Base-by-base conservation (phyloP, 352 stramenopile genomes). In the Globisporangium carolinianum region DNA sequence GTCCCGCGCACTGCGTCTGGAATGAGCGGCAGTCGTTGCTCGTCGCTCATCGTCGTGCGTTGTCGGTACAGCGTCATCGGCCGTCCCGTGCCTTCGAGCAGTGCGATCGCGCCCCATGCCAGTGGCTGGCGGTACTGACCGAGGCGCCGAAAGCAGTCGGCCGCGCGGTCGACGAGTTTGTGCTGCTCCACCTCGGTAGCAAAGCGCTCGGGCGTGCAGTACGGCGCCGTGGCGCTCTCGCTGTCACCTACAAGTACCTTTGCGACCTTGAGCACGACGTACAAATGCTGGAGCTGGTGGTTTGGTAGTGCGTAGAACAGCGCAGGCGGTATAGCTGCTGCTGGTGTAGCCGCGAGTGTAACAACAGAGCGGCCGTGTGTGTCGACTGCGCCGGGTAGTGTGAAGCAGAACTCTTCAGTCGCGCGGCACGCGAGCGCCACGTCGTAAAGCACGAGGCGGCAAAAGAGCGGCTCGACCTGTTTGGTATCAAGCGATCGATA, bases 331-430 rank as follows among this genome's bases (percentile, higher is more conserved):
- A 35, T 11, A 15, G 32, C 42, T 7, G 50, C n/a, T 8, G 6
- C 3, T 10, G 32, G 43, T 42, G 14, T 51, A 5, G 36, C 9
- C 6, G n/a, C n/a, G 18, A n/a, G 35, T 32, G 24, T 32, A 32
- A 32, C 24, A 32, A 32, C 24, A 32, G 24, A 32, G 55, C 24
- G 62, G 36, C 32, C 43, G 10, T 6, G 69, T 65, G 51, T 39
- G 52, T 46, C 47, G 12, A 59, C 24, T 12, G 47, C 61, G 12
- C 52, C 53, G 11, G 73, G 65, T 7, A 91, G 58, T 14, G 63
- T 60, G 47, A 89, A 92, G 38, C 65, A 62, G 51, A 87, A 87
- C 47, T 92, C 83, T 55, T 92, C 83, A 0, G 75, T 84, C 4
- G 75, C 71, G 38, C 83, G 69, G 39, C 69, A 83, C 45, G 66